Conservation (phyloP, 2,329 filamentous ascomycete species). For the Acrocalymma vagum region DNA sequence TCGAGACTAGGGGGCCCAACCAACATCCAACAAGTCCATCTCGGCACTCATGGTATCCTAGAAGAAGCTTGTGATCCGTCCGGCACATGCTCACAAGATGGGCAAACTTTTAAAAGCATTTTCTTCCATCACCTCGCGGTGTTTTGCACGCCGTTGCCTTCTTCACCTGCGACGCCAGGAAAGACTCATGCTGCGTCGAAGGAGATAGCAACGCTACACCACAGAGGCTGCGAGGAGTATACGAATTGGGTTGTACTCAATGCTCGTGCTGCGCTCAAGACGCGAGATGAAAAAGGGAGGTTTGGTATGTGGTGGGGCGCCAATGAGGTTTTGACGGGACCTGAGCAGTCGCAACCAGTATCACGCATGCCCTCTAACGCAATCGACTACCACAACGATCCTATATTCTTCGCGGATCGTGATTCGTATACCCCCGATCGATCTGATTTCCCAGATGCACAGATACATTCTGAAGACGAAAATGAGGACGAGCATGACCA, state of each 20-base stretch:
- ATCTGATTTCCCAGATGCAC: too few relatives aligned
- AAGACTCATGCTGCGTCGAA: conserved; percentile 52
- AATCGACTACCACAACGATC: too few relatives aligned
- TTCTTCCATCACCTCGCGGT: conserved; percentile 87
- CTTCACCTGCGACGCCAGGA: conserved; percentile 53
- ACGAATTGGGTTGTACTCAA: conserved; percentile 81
- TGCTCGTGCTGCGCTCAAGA: conserved; percentile 74
- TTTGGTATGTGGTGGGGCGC: conserved; percentile 90
- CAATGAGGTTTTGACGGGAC: too few relatives aligned
- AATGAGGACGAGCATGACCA: not conserved
- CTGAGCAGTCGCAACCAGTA: not conserved
- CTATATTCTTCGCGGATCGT: too few relatives aligned
- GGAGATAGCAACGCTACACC: conserved; percentile 56
- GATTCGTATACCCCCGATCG: too few relatives aligned
- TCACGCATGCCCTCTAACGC: too few relatives aligned
- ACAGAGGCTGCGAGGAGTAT: conserved; percentile 70
- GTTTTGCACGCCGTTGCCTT: conserved; percentile 75
- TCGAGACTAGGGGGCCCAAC: not conserved
- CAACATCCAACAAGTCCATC: conserved; percentile 65
- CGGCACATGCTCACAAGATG: conserved; percentile 80
- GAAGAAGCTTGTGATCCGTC: conserved; percentile 84
- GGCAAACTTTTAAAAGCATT: conserved; percentile 92
- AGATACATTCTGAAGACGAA: too few relatives aligned
- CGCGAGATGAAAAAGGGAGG: conserved; percentile 70
- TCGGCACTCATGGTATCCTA: conserved; percentile 81